Conservation (phyloP, 331 rosid genomes). For the Arachis monticola region DNA sequence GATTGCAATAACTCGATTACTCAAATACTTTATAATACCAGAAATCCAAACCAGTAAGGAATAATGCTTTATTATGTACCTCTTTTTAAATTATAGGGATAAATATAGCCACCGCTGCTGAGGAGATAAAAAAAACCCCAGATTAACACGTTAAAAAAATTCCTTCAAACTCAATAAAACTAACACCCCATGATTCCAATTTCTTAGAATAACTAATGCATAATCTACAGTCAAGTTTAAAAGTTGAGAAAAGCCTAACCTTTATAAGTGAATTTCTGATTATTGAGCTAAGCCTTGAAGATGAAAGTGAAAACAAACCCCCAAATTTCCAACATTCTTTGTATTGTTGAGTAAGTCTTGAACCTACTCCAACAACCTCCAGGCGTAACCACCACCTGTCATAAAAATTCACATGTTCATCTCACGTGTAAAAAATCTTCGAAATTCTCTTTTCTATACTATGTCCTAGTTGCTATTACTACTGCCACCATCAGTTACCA, state of each 20-base stretch:
- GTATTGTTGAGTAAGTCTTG: conserved; percentile 93
- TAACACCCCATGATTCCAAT: neutral
- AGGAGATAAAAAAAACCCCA: neutral
- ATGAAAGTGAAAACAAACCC: conserved; percentile 85
- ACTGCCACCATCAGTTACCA: too few species aligned
- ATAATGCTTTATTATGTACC: neutral
- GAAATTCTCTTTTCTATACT: neutral
- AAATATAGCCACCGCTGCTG: neutral
- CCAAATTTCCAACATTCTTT: conserved; percentile 97
- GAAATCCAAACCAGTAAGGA: neutral
- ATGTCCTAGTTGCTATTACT: too few species aligned
- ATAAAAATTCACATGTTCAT: conserved; percentile 27
- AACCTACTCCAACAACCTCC: conserved; percentile 99
- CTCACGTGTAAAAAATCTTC: neutral
- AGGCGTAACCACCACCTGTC: conserved; percentile 87
- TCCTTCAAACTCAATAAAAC: neutral
- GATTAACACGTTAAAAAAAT: neutral
- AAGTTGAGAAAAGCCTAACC: conserved; percentile 53
- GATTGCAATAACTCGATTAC: neutral
- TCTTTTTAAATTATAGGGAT: too few species aligned
- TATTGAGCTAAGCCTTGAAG: conserved; percentile 82
- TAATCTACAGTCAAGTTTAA: neutral
- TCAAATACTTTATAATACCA: conserved; percentile 12
- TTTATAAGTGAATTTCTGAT: conserved; percentile 75
- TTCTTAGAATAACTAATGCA: neutral